Conservation (phyloP, 2,329 filamentous ascomycete genomes). For the Fusarium phyllophilum region DNA sequence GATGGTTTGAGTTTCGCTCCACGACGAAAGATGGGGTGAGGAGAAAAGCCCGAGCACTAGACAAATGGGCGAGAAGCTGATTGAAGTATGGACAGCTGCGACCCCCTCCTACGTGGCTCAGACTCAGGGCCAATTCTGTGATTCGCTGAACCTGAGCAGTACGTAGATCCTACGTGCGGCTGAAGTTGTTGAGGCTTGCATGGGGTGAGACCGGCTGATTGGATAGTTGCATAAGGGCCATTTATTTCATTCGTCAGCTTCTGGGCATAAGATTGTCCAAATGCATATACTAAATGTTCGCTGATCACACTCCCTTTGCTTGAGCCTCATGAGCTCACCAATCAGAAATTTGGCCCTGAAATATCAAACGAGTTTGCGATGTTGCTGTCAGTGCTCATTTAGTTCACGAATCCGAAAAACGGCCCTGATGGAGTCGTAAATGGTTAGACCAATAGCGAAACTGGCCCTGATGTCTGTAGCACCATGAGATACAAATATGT, state of each 20-base stretch:
- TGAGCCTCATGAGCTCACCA: not conserved
- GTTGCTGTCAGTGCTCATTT: rapidly evolving
- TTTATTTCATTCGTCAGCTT: not conserved
- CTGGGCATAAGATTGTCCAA: rapidly evolving
- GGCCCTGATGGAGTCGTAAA: not conserved
- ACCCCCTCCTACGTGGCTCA: rapidly evolving
- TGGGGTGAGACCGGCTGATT: rapidly evolving
- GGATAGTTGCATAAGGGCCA: not conserved
- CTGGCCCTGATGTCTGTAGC: not conserved
- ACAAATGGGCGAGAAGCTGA: rapidly evolving
- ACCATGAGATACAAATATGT: rapidly evolving
- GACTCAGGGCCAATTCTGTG: not conserved
- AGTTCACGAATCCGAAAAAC: not conserved
- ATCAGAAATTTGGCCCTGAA: not conserved
- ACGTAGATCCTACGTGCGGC: not conserved
- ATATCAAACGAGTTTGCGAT: rapidly evolving
- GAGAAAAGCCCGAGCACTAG: not conserved
- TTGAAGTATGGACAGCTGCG: not conserved
- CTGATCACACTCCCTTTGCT: rapidly evolving
- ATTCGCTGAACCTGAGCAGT: not conserved
- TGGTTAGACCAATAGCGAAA: not conserved
- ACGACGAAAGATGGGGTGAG: not conserved
- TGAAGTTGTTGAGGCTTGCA: not conserved
- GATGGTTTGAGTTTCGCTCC: not conserved
- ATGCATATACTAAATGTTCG: not conserved